Percentiles rank a stretch among this genome's conserved stretches.
phyloP scores from a whole-genome alignment of 192 early-diverging fungal species.

The Linnemannia zychae region DNA sequence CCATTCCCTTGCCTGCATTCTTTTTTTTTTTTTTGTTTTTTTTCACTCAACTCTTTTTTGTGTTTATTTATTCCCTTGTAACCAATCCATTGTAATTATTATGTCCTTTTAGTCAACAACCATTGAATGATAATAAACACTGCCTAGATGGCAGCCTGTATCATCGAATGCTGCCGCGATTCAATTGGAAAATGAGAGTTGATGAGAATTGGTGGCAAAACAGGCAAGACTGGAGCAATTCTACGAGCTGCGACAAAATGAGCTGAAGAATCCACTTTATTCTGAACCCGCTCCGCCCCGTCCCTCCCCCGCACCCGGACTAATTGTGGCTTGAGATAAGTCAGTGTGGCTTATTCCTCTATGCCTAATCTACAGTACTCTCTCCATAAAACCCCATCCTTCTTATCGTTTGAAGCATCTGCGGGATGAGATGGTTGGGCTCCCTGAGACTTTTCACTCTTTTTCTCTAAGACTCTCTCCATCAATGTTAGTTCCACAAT shows the following conservation, averaged over 20 bases:
- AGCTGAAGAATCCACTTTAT: too few species aligned
- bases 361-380: too few species aligned
- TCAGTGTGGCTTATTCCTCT: too few species aligned
- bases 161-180: too few species aligned
- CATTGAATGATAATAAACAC: background rate
- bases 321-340: too few species aligned
- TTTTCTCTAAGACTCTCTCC: background rate
- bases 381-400: too few species aligned
- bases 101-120: slow-evolving; percentile 5
- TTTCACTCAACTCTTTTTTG: slow-evolving; percentile 7
- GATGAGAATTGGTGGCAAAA: too few species aligned
- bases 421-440: background rate
- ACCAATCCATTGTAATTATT: slow-evolving; percentile 3
- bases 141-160: slow-evolving; percentile 1
- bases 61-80: background rate
- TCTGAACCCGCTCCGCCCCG: too few species aligned
- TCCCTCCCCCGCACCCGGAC: too few species aligned
- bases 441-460: background rate
- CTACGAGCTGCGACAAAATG: too few species aligned
- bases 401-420: background rate
- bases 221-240: too few species aligned
- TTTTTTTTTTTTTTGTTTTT: background rate
- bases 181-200: too few species aligned
- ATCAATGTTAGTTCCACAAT: background rate
- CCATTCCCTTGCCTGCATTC: background rate